Percentiles rank a stretch among this genome's conserved stretches.
These are phyloP conservation scores for Tripterygium wilfordii DNA, from an alignment of 177 flowering plant species.

Conservation along the genomic window DNA sequence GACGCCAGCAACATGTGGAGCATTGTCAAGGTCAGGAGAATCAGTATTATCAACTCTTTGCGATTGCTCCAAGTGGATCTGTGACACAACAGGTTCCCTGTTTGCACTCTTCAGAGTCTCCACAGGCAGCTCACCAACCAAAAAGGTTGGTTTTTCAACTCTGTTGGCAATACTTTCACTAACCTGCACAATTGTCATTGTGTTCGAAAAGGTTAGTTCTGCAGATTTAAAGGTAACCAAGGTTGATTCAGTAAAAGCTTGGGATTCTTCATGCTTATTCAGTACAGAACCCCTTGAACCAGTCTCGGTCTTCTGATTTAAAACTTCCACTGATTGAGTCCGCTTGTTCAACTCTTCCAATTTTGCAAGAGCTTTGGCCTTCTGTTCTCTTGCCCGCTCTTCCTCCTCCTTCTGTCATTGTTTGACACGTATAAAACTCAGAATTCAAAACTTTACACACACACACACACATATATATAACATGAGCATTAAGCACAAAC, in stretches of 20 bases:
- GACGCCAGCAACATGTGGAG: conserved; percentile 25
- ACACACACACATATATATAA: background rate
- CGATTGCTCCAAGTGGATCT: too few species aligned
- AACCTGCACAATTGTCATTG: conserved; percentile 14
- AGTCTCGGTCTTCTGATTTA: conserved; percentile 31
- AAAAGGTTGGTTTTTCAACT: conserved; percentile 19
- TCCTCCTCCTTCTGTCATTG: conserved; percentile 93
- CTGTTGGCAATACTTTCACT: conserved; percentile 9
- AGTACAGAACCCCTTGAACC: conserved; percentile 12
- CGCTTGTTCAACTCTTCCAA: conserved; percentile 88
- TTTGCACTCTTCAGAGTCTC: conserved; percentile 17
- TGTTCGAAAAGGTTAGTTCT: conserved; percentile 9
- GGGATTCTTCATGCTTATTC: conserved; percentile 28
- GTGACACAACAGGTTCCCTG: conserved; percentile 19
- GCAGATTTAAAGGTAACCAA: conserved; percentile 8
- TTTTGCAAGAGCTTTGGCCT: conserved; percentile 92
- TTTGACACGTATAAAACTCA: conserved; percentile 70
- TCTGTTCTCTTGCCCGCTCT: conserved; percentile 79
- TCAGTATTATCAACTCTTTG: conserved; percentile 11
- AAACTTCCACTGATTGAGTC: conserved; percentile 34
- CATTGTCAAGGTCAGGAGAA: conserved; percentile 13
- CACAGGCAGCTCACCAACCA: conserved; percentile 11
- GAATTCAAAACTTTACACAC: too few species aligned
- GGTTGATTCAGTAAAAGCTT: conserved; percentile 3
- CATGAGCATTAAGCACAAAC: background rate